Percentiles rank a stretch among this genome's conserved stretches.
Evolutionary conservation across 805 yeast genomes (phyloP).

Genomic region (Blastobotrys chiropterorum): DNA sequence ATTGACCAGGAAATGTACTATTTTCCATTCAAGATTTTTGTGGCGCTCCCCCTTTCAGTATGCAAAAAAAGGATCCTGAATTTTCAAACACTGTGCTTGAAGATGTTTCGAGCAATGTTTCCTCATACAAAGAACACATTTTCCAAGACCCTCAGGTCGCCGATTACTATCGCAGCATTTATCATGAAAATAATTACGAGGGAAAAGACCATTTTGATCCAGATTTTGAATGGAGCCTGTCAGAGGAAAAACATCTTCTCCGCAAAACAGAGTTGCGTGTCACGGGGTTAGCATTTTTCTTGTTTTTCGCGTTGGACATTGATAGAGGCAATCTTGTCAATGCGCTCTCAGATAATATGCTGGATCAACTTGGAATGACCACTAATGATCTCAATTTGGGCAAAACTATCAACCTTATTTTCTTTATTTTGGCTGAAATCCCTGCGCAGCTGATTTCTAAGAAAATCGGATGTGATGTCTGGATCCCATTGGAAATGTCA

Average conservation of each 20-base stretch:
- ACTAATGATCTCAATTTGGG: slow-evolving; percentile 37
- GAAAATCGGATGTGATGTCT: slow-evolving; percentile 31
- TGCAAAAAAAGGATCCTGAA: background rate
- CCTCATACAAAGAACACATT: slow-evolving; percentile 1
- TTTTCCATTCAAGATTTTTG: no score
- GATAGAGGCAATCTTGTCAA: slow-evolving; percentile 49
- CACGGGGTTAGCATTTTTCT: slow-evolving; percentile 45
- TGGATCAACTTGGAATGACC: slow-evolving; percentile 36
- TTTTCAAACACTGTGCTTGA: background rate
- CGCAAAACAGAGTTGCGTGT: slow-evolving; percentile 50
- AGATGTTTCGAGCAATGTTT: background rate
- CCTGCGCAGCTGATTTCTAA: slow-evolving; percentile 34
- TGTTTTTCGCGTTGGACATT: slow-evolving; percentile 51
- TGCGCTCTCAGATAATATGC: slow-evolving; percentile 46
- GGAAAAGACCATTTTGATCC: slow-evolving; percentile 50
- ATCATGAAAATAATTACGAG: slow-evolving; percentile 39
- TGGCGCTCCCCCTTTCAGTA: background rate
- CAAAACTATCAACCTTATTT: background rate
- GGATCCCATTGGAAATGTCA: slow-evolving; percentile 32
- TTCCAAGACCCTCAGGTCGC: slow-evolving; percentile 1
- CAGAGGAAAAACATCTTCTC: slow-evolving; percentile 41
- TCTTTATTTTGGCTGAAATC: slow-evolving; percentile 3
- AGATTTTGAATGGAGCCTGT: slow-evolving; percentile 41
- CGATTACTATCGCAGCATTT: slow-evolving; percentile 1
- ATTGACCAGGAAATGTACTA: no score